A percentile compares a stretch with the other conserved stretches of the same genome.
phyloP scores from a whole-genome alignment of 192 early-diverging fungal species.

The Rhizoclosmatium globosum region DNA sequence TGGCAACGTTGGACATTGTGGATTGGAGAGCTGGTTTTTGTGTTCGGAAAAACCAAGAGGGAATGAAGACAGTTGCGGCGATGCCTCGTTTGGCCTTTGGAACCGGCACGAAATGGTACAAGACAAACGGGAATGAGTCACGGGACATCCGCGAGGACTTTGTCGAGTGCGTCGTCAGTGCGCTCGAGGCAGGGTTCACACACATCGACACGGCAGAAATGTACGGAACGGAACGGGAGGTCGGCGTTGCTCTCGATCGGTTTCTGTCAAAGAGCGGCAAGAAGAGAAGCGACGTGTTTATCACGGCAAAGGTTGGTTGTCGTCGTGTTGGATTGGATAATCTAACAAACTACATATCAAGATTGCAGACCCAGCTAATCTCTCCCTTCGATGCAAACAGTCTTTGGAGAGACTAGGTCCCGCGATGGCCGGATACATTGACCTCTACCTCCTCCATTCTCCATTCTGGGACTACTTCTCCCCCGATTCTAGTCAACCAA shows the following conservation, averaged over 20 bases:
- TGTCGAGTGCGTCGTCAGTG: conserved; percentile 23
- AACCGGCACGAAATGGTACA: conserved; percentile 43
- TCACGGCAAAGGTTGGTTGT: conserved; percentile 43
- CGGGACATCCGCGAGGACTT: conserved; percentile 22
- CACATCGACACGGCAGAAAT: conserved; percentile 66
- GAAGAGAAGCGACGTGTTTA: conserved; percentile 63
- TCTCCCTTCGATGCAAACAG: neutral
- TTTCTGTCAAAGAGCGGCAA: conserved; percentile 37
- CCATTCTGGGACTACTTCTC: conserved; percentile 54
- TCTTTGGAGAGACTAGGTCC: conserved; percentile 71
- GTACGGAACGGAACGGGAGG: conserved; percentile 73
- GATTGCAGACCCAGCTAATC: neutral
- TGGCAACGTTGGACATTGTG: too few relatives aligned
- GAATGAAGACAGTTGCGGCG: neutral
- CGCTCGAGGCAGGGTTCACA: conserved; percentile 40
- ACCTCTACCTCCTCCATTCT: conserved; percentile 85
- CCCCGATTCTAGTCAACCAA: conserved; percentile 4
- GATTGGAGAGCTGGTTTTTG: too few relatives aligned
- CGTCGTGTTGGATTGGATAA: too few relatives aligned
- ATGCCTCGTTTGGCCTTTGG: conserved; percentile 38
- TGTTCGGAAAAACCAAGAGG: too few relatives aligned
- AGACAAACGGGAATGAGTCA: neutral
- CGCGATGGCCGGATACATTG: conserved; percentile 68
- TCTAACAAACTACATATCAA: neutral
- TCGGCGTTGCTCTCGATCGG: conserved; percentile 44